These are phyloP conservation scores for Diddensiella caesifluorescens DNA, from an alignment of 805 yeast genomes.

Conservation along the genomic window DNA sequence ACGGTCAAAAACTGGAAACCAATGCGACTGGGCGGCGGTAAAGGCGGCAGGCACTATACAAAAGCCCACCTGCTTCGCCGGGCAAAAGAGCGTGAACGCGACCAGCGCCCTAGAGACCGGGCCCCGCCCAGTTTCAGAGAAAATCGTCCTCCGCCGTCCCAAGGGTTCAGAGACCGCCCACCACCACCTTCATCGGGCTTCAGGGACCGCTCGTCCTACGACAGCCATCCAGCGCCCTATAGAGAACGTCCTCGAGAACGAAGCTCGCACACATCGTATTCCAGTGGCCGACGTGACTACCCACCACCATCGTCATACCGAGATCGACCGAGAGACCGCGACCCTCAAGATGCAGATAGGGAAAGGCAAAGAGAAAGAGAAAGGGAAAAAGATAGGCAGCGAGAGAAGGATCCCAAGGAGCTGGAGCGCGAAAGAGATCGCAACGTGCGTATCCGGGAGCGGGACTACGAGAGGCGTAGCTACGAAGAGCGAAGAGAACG, in stretches of 20 bases:
- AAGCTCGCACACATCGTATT: no score
- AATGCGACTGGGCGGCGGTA: slow-evolving; percentile 71
- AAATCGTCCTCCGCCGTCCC: neutral
- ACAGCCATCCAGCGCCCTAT: slow-evolving; percentile 3
- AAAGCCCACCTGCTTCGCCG: slow-evolving; percentile 25
- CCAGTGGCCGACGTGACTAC: no score
- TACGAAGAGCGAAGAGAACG: slow-evolving; percentile 8
- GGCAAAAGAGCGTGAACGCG: slow-evolving; percentile 16
- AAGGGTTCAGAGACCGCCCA: neutral
- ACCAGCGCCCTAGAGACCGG: slow-evolving; percentile 13
- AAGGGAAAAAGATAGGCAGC: slow-evolving; percentile 22
- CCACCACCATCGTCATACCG: no score
- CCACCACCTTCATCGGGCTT: no score
- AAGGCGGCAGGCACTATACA: slow-evolving; percentile 77
- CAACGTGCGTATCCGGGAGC: slow-evolving; percentile 1
- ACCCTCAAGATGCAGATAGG: no score
- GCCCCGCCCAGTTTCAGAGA: no score
- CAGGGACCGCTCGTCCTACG: no score
- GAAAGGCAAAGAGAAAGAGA: no score
- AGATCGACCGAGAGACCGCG: no score
- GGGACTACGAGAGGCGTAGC: neutral
- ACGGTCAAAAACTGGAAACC: slow-evolving; percentile 37
- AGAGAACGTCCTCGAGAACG: slow-evolving; percentile 10
- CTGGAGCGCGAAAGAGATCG: slow-evolving; percentile 2
- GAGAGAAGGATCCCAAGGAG: slow-evolving; percentile 16